phyloP scores from a whole-genome alignment of 1,284 basidiomycete species.

The Naganishia sp. region DNA sequence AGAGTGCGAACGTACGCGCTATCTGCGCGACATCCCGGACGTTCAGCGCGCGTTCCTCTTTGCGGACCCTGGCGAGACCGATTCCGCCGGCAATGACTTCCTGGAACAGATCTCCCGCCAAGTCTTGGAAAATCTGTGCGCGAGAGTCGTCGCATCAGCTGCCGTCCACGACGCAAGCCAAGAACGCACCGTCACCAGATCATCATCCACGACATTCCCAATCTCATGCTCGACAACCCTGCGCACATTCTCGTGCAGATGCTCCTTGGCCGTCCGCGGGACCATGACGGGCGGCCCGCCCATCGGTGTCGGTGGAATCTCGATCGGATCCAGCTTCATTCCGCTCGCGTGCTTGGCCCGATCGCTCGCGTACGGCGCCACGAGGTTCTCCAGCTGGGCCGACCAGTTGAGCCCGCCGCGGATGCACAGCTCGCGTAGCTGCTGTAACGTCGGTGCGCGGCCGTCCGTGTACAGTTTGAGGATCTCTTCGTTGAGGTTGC shows the following conservation, averaged over 20 bases:
- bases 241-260: slow-evolving; percentile 25
- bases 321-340: slow-evolving; percentile 21
- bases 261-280: slow-evolving; percentile 21
- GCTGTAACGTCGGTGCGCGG: slow-evolving; percentile 12
- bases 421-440: slow-evolving; percentile 19
- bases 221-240: slow-evolving; percentile 8
- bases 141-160: background rate
- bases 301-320: slow-evolving; percentile 12
- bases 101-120: slow-evolving; percentile 16
- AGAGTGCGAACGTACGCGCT: background rate
- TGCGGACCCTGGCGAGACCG: background rate
- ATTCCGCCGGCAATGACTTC: slow-evolving; percentile 4
- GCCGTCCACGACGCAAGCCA: too few relatives aligned
- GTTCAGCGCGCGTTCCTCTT: background rate
- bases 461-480: slow-evolving; percentile 24
- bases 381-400: slow-evolving; percentile 23
- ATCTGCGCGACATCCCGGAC: slow-evolving; percentile 16
- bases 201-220: slow-evolving; percentile 15
- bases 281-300: background rate
- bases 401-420: slow-evolving; percentile 22
- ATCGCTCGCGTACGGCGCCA: slow-evolving; percentile 24
- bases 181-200: slow-evolving; percentile 15
- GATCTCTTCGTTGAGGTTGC: slow-evolving; percentile 24
- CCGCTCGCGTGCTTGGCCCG: slow-evolving; percentile 20
- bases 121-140: slow-evolving; percentile 12